Percentiles rank a stretch among this genome's conserved stretches.
Conservation (phyloP, 139 green algal genomes). For the Coccomyxa sp. region DNA sequence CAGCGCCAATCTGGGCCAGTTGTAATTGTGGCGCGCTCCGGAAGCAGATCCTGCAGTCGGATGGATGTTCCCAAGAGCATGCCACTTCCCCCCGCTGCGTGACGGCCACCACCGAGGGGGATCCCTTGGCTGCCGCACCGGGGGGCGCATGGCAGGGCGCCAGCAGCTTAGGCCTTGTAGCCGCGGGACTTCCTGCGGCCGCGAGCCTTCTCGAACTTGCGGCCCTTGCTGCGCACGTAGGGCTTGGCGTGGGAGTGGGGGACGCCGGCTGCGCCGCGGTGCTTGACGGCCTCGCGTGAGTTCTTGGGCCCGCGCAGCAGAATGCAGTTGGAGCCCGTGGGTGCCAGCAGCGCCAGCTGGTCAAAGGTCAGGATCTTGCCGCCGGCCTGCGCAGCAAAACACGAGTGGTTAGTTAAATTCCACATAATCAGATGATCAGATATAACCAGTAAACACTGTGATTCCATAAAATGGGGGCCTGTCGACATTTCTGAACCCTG, state of each 20-base stretch:
- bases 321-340: conserved; percentile 87
- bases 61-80: too few species aligned
- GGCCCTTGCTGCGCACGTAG: conserved; percentile 93
- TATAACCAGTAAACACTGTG: background rate
- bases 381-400: conserved; percentile 61
- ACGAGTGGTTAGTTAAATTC: background rate
- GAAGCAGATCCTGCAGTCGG: too few species aligned
- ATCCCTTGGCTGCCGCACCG: too few species aligned
- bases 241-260: conserved; percentile 86
- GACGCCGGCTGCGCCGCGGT: conserved; percentile 91
- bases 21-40: too few species aligned
- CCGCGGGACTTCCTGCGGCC: conserved; percentile 86
- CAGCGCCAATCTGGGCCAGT: too few species aligned
- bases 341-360: conserved; percentile 91
- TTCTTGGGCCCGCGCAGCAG: conserved; percentile 96
- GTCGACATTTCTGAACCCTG: too few species aligned
- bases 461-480: background rate
- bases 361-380: conserved; percentile 98
- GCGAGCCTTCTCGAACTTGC: conserved; percentile 99
- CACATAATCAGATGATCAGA: background rate
- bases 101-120: too few species aligned
- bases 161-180: conserved; percentile 81
- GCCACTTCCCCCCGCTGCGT: too few species aligned
- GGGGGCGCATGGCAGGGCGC: too few species aligned
- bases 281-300: conserved; percentile 90